These are phyloP conservation scores for Raddia guianensis DNA, from an alignment of 176 grass and related monocot species.

Conservation along the genomic window DNA sequence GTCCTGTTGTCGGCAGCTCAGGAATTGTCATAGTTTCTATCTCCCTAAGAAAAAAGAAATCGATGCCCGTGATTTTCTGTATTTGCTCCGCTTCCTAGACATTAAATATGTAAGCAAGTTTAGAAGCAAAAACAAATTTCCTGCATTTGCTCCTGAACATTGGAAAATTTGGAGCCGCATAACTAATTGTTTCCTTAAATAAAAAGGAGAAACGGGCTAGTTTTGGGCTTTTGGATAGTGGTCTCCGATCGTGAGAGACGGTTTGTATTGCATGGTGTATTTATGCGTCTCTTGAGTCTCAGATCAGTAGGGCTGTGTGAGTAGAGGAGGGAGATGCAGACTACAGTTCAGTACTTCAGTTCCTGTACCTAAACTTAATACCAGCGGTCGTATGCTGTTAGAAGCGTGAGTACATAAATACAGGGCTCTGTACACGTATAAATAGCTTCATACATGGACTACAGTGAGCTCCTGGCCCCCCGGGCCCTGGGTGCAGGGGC, in stretches of 20 bases:
- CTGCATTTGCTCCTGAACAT: no score
- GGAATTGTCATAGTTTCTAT: not conserved
- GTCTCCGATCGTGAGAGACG: no score
- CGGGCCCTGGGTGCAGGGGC: no score
- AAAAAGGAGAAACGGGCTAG: no score
- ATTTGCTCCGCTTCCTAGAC: no score
- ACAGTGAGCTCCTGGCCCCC: no score
- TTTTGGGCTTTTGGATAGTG: no score
- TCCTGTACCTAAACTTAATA: not conserved
- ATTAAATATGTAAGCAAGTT: no score
- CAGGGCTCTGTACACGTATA: not conserved
- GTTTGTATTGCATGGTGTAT: not conserved
- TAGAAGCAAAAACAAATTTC: no score
- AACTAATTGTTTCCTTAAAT: no score
- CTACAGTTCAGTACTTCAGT: not conserved
- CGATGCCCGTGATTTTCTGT: no score
- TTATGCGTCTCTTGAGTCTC: not conserved
- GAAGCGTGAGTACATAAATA: not conserved
- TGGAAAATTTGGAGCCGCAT: no score
- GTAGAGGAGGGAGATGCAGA: not conserved
- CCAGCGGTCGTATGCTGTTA: constrained; percentile 2
- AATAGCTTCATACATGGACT: not conserved
- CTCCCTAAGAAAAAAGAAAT: not conserved
- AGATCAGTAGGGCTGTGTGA: not conserved
- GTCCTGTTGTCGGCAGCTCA: constrained; percentile 13